phyloP scores from a whole-genome alignment of 495 filamentous ascomycete species.

The Beverwykella pulmonaria region DNA sequence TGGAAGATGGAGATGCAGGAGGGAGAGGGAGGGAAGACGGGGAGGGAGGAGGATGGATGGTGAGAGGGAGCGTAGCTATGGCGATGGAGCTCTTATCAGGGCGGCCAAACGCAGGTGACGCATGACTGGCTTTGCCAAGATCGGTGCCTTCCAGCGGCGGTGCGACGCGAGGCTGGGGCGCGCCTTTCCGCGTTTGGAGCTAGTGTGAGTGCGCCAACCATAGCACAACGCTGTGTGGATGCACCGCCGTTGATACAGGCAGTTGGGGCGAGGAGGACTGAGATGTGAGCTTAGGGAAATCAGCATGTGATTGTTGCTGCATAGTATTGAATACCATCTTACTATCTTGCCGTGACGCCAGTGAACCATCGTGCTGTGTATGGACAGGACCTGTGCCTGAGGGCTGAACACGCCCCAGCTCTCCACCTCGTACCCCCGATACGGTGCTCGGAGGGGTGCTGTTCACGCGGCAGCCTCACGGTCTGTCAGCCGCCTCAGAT shows the following conservation, averaged over 20 bases:
- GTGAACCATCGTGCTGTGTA: too few species aligned
- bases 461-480: neutral
- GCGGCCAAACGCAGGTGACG: neutral
- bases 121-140: neutral
- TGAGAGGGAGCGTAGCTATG: constrained; percentile 12
- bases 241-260: neutral
- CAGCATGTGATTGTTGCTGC: too few species aligned
- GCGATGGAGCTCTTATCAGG: constrained; percentile 31
- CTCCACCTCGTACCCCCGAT: neutral
- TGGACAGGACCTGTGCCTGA: neutral
- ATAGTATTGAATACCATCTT: too few species aligned
- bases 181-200: neutral
- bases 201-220: neutral
- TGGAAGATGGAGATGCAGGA: constrained; percentile 1
- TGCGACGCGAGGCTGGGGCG: neutral
- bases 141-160: neutral
- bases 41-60: constrained; percentile 3
- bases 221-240: neutral
- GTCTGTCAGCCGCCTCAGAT: neutral
- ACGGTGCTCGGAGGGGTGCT: neutral
- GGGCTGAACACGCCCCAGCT: neutral
- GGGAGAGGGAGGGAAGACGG: constrained; percentile 12
- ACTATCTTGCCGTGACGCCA: too few species aligned
- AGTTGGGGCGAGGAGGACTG: neutral
- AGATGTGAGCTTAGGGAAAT: neutral